Base-by-base conservation (phyloP, 768 basidiomycete species). In the Trametes gibbosa region DNA sequence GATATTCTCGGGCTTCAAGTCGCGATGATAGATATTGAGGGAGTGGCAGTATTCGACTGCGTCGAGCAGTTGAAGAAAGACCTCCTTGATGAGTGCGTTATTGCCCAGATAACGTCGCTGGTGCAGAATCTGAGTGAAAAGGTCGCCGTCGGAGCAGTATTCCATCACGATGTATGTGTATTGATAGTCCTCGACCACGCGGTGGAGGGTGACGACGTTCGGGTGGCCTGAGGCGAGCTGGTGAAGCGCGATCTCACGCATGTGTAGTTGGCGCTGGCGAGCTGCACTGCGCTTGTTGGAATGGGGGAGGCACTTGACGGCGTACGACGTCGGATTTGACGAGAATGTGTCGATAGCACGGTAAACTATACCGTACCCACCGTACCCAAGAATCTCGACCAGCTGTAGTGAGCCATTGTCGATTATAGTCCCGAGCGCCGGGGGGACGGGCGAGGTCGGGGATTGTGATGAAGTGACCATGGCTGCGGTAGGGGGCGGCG, bases 1-100 rank as follows among this genome's bases (percentile, higher is more conserved):
- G 57, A 97, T 84, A 71, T 92, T 97, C 77, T 99, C 96, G 5
- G 96, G 96, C 79, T 98, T 99, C 69, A 99, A 77, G 72, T 98
- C 96, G 45, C 96, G 90, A 72, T 98, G 96, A 76, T 91, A 96
- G 68, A 99, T 93, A 45, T 92, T 92, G 48, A 90, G 78, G 19
- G 83, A 83, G 73, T 99, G 96, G 73, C 93, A 95, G 73, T 95
- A 90, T 66, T 93, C 89, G 68, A 98, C 90, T 6, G 93, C 92
- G 67, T 96, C 93, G 65, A 98, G 79, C 64, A 99, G 83, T 73
- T 99, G 96, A 56, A 94, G 78, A 76, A 98, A 98, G 63, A 96
- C 87, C 62, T 85, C 81, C 69, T 87, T 91, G 76, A 98, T 95
- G 57, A 96, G 81, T 23, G 76, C 75, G 72, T 94, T 87, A 66